Conservation (phyloP, 495 filamentous ascomycete species). For the Diplogelasinospora grovesii region DNA sequence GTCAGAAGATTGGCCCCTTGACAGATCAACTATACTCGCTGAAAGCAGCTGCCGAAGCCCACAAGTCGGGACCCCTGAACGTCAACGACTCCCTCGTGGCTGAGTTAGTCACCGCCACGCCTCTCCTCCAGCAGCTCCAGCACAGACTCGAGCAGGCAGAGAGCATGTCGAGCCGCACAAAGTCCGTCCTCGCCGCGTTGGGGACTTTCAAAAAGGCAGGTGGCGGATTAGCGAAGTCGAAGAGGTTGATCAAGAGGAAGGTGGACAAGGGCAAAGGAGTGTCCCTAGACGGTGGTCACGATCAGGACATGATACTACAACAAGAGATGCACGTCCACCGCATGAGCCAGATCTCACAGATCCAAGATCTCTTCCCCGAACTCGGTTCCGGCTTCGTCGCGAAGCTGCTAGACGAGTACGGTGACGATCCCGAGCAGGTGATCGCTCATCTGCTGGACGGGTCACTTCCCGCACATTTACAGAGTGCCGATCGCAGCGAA, state of each 20-base stretch:
- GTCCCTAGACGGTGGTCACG: slow-evolving; percentile 39
- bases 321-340: slow-evolving; percentile 67
- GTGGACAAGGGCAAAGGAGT: slow-evolving; percentile 66
- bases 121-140: slow-evolving; percentile 43
- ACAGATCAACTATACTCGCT: slow-evolving; percentile 78
- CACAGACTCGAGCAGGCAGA: slow-evolving; percentile 36
- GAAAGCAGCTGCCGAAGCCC: slow-evolving; percentile 56
- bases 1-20: slow-evolving; percentile 61
- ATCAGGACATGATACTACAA: too few species aligned
- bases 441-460: slow-evolving; percentile 81
- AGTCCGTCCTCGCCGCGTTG: slow-evolving; percentile 51
- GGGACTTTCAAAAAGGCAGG: slow-evolving; percentile 47
- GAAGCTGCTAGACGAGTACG: slow-evolving; percentile 71
- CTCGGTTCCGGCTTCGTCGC: slow-evolving; percentile 78
- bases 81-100: slow-evolving; percentile 50
- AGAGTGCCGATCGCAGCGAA: slow-evolving; percentile 47
- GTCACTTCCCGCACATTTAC: slow-evolving; percentile 59
- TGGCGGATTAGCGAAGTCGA: slow-evolving; percentile 46
- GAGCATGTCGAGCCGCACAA: slow-evolving; percentile 39
- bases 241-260: slow-evolving; percentile 36
- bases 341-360: slow-evolving; percentile 74
- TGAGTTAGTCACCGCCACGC: slow-evolving; percentile 58
- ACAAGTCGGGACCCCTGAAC: slow-evolving; percentile 44
- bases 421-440: slow-evolving; percentile 69
- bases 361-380: slow-evolving; percentile 90